These are phyloP conservation scores for Auriscalpium microsporum DNA, from an alignment of 768 basidiomycete species.

Conservation along the genomic window DNA sequence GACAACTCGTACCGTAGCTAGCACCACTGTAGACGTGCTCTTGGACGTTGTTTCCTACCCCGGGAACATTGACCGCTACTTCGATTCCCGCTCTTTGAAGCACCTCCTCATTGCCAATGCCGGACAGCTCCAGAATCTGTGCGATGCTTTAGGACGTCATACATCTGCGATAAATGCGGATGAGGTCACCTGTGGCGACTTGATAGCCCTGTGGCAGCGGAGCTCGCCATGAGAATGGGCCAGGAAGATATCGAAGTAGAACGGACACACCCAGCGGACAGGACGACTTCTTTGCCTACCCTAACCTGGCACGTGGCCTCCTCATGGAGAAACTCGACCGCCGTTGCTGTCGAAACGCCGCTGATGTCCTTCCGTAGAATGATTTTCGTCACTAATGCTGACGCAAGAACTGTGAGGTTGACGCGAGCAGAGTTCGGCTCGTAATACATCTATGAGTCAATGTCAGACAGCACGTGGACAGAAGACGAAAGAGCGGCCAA, in stretches of 20 bases:
- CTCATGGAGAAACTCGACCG: conserved; percentile 6
- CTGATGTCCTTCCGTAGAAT: neutral
- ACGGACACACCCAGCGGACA: conserved; percentile 10
- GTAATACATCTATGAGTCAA: conserved; percentile 13
- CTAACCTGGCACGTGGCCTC: conserved; percentile 3
- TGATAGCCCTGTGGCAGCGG: neutral
- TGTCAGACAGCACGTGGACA: neutral
- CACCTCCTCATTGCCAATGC: conserved; percentile 8
- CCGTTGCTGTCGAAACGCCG: neutral
- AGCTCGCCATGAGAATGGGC: neutral
- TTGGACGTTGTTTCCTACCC: conserved; percentile 13
- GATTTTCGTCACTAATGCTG: conserved; percentile 7
- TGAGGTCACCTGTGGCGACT: conserved; percentile 7
- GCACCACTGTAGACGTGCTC: conserved; percentile 3
- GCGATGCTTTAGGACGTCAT: too few species aligned
- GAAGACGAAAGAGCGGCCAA: neutral
- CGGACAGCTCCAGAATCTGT: conserved; percentile 14
- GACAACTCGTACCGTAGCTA: neutral
- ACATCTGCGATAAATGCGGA: too few species aligned
- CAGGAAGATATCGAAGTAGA: neutral
- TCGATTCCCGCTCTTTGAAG: conserved; percentile 4
- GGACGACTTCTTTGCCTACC: conserved; percentile 7
- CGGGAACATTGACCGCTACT: conserved; percentile 1
- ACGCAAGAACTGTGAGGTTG: conserved; percentile 17
- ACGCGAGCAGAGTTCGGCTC: conserved; percentile 12